Base-by-base conservation (phyloP, 306 rosid species). In the Crotalaria pallida region DNA sequence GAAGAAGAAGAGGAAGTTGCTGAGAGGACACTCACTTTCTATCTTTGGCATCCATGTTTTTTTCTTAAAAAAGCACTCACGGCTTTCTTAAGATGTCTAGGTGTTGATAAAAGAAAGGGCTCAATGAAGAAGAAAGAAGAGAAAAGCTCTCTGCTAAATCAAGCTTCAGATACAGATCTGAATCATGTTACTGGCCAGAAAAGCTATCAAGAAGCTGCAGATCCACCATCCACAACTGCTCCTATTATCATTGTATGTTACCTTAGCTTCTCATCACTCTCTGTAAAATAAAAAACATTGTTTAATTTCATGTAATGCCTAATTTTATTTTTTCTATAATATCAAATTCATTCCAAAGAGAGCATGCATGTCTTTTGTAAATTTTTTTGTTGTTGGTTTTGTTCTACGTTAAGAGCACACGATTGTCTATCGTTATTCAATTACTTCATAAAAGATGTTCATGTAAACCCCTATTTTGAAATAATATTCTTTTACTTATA, bases 31-130 rank as follows among this genome's bases (percentile, higher is more conserved):
- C 5, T 10, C 53, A 64, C 17, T 29, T 60, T 52, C 58, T 51
- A 19, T 53, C 22, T 64, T 40, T 3, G 33, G 65, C 67, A 40
- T 49, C 80, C 80, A 12, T 26, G 75, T 33, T 6, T 21, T 60
- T 71, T 73, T 33, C 78, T 85, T 43, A 41, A 55, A 64, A 34
- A 70, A 61, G 69, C 73, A 16, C 15, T 82, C 1, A 59, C 18
- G 44, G 52, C 72, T 56, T 8, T 85, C 47, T 23, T 77, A 3
- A 77, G 33, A 48, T 85, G 87, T 60, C 65, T 85, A 11, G 84
- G 89, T 34, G 16, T 76, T 38, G 75, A 63, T 58, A 29, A 4
- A 26, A 65, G 34, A 10, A 49, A 0, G 23, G 16, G 9, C 38
- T 68, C 74, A 19, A 36, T 36, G 12, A 7, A 44, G 33, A 13